These are phyloP conservation scores for Fusarium tuaranense DNA, from an alignment of 2,329 filamentous ascomycete genomes.

Conservation along the genomic window DNA sequence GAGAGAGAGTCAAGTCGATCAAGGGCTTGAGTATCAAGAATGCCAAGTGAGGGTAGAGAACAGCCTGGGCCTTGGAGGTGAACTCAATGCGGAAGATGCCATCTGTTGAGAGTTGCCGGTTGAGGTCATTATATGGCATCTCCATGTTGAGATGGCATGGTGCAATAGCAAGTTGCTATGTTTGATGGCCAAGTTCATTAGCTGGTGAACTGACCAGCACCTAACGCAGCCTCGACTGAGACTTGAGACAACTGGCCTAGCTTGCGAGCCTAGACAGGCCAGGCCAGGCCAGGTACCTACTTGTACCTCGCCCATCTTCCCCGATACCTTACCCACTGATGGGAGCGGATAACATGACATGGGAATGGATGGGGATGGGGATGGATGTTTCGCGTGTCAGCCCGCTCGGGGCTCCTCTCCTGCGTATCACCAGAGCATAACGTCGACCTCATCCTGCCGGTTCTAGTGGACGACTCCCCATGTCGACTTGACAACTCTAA, in stretches of 20 bases:
- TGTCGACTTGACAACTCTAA: constrained; percentile 28
- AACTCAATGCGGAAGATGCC: background rate
- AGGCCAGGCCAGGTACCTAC: constrained; percentile 14
- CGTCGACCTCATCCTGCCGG: constrained; percentile 24
- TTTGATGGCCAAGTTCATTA: constrained; percentile 2
- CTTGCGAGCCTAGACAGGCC: background rate
- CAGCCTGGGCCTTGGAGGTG: background rate
- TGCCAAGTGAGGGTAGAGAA: background rate
- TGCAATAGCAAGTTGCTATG: constrained; percentile 9
- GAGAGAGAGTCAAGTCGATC: constrained; percentile 15
- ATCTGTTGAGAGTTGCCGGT: background rate
- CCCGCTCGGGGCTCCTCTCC: constrained; percentile 21
- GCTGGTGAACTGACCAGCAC: constrained; percentile 15
- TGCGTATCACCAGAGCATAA: constrained; percentile 25
- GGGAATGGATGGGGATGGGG: background rate
- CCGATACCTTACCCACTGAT: constrained; percentile 26
- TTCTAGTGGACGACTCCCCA: constrained; percentile 8
- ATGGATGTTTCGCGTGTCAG: constrained; percentile 17
- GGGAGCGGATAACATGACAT: background rate
- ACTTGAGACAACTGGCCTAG: constrained; percentile 32
- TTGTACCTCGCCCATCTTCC: constrained; percentile 23
- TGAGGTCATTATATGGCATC: background rate
- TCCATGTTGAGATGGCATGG: background rate
- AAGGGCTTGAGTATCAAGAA: constrained; percentile 4
- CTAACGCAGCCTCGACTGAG: constrained; percentile 24